Conservation (phyloP, 2,329 filamentous ascomycete species). For the Akanthomyces muscarius region DNA sequence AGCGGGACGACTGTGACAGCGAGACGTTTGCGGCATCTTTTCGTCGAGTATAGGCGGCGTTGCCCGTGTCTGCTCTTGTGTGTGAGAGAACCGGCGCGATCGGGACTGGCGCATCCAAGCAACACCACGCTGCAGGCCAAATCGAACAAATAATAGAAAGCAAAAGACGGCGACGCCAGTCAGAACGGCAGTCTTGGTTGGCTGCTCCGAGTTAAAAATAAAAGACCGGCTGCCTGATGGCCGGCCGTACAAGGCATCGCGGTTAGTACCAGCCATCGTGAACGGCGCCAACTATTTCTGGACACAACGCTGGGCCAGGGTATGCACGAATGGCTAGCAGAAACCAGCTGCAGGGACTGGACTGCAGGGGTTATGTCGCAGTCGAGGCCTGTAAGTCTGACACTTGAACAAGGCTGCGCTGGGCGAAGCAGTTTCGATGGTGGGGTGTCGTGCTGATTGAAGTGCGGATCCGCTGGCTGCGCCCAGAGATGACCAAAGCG, state of each 20-base stretch:
- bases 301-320: not conserved
- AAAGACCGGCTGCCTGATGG: conserved; percentile 3
- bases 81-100: conserved; percentile 15
- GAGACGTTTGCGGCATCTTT: conserved; percentile 27
- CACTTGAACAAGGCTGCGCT: conserved; percentile 2
- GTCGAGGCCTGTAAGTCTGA: conserved; percentile 7
- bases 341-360: conserved; percentile 13
- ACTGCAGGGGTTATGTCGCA: conserved; percentile 13
- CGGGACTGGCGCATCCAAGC: conserved; percentile 16
- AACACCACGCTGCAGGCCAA: conserved; percentile 6
- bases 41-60: not conserved
- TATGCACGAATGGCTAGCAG: conserved; percentile 12
- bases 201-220: conserved; percentile 14
- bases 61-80: not conserved
- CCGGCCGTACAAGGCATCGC: conserved; percentile 7
- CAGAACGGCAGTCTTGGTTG: conserved; percentile 10
- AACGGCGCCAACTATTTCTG: conserved; percentile 13
- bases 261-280: conserved; percentile 6
- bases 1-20: not conserved
- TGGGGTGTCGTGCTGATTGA: conserved; percentile 8
- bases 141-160: conserved; percentile 14
- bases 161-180: conserved; percentile 15
- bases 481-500: not conserved
- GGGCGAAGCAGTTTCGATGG: conserved; percentile 10
- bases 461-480: conserved; percentile 8